Evolutionary conservation across 345 rosid species (phyloP).

Genomic region (Bruguiera sexangula): DNA sequence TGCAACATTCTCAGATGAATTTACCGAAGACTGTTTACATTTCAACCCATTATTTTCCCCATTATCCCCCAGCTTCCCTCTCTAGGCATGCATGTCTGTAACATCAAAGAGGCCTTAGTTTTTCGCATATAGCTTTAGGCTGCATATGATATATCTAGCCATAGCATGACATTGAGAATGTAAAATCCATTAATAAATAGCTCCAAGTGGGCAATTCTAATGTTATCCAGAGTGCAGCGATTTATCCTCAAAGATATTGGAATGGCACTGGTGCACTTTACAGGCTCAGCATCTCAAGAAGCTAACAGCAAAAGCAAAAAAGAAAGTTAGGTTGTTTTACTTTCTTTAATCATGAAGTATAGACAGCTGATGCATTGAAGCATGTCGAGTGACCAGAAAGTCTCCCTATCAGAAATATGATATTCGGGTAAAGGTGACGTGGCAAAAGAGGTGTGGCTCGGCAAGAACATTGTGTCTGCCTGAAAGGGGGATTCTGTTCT

Average conservation of each 20-base stretch:
- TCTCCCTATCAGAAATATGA: no score
- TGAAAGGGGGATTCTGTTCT: not conserved
- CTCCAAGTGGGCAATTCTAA: not conserved
- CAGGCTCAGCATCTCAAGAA: not conserved
- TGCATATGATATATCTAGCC: not conserved
- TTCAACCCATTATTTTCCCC: not conserved
- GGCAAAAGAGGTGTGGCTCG: not conserved
- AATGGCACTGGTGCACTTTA: no score
- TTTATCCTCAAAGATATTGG: not conserved
- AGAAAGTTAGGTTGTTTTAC: not conserved
- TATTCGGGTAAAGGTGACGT: not conserved
- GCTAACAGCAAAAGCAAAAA: not conserved
- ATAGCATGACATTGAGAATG: not conserved
- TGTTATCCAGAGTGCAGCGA: not conserved
- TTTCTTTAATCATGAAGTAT: not conserved
- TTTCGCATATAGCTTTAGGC: no score
- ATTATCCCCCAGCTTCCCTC: no score
- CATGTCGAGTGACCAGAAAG: no score
- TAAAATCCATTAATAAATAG: not conserved
- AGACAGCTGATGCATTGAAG: not conserved
- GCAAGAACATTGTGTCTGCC: slow-evolving; percentile 6
- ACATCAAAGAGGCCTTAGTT: no score
- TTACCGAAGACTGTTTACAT: not conserved
- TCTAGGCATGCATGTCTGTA: no score
- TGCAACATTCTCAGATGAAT: not conserved